Evolutionary conservation across 495 filamentous ascomycete genomes (phyloP).

Genomic region (Aspergillus kassunensis): DNA sequence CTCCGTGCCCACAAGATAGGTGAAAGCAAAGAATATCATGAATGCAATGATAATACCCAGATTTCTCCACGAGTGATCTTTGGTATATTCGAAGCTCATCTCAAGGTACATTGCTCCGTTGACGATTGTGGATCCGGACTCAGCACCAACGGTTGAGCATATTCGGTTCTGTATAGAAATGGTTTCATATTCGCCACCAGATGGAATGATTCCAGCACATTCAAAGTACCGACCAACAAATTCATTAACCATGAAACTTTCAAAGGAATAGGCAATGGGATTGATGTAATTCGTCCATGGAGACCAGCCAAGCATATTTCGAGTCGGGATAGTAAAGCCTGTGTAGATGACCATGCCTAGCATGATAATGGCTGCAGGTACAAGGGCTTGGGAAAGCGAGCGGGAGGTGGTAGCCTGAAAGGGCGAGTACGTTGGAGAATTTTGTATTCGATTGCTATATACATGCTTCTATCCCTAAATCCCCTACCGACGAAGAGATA

Average conservation of each 20-base stretch:
- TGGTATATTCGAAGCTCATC: conserved; percentile 49
- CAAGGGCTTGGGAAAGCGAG: conserved; percentile 45
- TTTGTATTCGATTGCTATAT: background rate
- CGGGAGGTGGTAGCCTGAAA: conserved; percentile 34
- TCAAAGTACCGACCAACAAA: conserved; percentile 50
- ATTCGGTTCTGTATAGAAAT: conserved; percentile 8
- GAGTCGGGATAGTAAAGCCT: conserved; percentile 39
- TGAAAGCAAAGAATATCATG: conserved; percentile 26
- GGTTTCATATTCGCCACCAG: conserved; percentile 26
- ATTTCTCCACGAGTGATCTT: conserved; percentile 60
- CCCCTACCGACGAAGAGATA: background rate
- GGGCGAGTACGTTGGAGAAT: background rate
- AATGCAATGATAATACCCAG: conserved; percentile 59
- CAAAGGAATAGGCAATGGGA: conserved; percentile 41
- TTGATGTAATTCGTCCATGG: conserved; percentile 44
- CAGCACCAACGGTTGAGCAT: conserved; percentile 10
- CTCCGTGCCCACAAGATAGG: conserved; percentile 42
- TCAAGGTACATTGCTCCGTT: conserved; percentile 47
- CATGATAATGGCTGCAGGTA: conserved; percentile 38
- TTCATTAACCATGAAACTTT: conserved; percentile 50
- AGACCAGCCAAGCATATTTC: conserved; percentile 47
- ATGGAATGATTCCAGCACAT: conserved; percentile 46
- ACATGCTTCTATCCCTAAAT: background rate
- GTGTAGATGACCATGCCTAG: conserved; percentile 41
- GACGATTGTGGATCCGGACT: conserved; percentile 36